A percentile compares a stretch with the other conserved stretches of the same genome.
These are phyloP conservation scores for Dendrobium officinale DNA, from an alignment of 106 monocot genomes.

Conservation along the genomic window DNA sequence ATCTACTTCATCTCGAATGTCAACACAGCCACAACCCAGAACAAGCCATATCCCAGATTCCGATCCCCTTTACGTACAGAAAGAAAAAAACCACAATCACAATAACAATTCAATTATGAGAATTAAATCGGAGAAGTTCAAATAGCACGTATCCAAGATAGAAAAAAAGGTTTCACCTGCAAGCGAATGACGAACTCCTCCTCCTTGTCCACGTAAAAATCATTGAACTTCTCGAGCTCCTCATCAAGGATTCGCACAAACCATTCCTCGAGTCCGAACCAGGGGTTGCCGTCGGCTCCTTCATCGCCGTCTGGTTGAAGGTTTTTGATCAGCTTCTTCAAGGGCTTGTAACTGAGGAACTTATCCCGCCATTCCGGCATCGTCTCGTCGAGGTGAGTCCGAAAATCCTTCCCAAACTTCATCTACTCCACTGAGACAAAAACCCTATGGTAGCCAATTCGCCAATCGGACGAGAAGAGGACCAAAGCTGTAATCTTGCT, in stretches of 20 bases:
- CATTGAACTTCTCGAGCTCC: constrained; percentile 92
- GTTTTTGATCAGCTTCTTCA: constrained; percentile 90
- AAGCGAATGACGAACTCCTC: constrained; percentile 89
- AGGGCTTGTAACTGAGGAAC: constrained; percentile 76
- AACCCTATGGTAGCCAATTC: constrained; percentile 1
- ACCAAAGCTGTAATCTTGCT: neutral
- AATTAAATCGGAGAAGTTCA: neutral
- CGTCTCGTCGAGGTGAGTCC: constrained; percentile 80
- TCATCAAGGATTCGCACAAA: constrained; percentile 70
- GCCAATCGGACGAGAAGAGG: neutral
- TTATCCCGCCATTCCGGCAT: constrained; percentile 96
- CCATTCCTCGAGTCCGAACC: constrained; percentile 50
- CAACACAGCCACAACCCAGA: neutral
- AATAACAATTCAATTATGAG: neutral
- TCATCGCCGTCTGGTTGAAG: constrained; percentile 18
- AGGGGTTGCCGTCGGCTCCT: neutral
- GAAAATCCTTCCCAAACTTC: constrained; percentile 98
- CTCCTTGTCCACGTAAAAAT: constrained; percentile 95
- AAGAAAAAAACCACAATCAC: neutral
- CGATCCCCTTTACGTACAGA: neutral
- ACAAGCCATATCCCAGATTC: neutral
- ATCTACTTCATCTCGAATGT: too few relatives aligned
- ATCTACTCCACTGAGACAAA: constrained; percentile 5
- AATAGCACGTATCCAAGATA: neutral
- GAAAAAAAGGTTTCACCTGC: constrained; percentile 32